These are phyloP conservation scores for Mycena venus DNA, from an alignment of 768 basidiomycete genomes.

Conservation along the genomic window DNA sequence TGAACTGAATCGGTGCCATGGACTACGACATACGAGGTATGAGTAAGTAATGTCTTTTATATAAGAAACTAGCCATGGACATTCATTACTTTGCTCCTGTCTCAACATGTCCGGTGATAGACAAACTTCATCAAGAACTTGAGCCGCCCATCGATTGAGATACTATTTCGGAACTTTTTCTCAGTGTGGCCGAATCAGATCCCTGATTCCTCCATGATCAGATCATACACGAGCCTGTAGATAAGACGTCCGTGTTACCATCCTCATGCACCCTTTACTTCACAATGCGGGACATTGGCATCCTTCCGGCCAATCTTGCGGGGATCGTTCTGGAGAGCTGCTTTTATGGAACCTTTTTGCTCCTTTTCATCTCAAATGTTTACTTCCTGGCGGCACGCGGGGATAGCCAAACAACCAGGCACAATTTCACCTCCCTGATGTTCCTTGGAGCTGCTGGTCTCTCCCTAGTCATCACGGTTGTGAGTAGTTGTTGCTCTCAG, in stretches of 20 bases:
- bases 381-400: constrained; percentile 14
- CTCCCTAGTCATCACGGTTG: constrained; percentile 9
- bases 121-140: not conserved
- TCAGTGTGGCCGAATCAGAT: not conserved
- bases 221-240: constrained; percentile 10
- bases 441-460: constrained; percentile 13
- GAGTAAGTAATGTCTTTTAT: too few relatives aligned
- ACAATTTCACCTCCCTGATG: constrained; percentile 13
- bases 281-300: constrained; percentile 16
- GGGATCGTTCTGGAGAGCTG: constrained; percentile 14
- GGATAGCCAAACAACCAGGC: not conserved
- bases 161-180: constrained; percentile 12
- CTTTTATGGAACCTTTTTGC: constrained; percentile 9
- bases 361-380: constrained; percentile 11
- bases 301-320: constrained; percentile 10
- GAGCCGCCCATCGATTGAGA: constrained; percentile 8
- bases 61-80: not conserved
- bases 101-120: not conserved
- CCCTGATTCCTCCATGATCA: constrained; percentile 8
- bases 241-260: constrained; percentile 9
- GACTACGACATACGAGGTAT: too few relatives aligned
- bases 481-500: constrained; percentile 1
- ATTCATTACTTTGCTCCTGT: not conserved
- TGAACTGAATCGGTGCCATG: too few relatives aligned
- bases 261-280: not conserved